Percentiles rank a stretch among this genome's conserved stretches.
These are phyloP conservation scores for Aeschynomene evenia DNA, from an alignment of 306 rosid genomes.

Conservation along the genomic window DNA sequence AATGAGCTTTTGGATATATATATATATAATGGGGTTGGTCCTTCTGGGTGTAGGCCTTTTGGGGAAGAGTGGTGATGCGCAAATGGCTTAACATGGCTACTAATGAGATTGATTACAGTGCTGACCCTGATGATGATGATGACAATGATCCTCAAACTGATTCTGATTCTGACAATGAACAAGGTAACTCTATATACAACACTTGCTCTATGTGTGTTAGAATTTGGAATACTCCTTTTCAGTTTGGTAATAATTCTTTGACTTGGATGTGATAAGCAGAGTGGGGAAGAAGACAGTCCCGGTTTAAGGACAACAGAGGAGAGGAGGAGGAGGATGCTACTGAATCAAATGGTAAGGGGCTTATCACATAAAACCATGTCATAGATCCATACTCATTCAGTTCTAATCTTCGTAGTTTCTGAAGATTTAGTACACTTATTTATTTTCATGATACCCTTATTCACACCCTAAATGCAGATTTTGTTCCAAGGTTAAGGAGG, in stretches of 20 bases:
- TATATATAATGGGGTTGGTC: slow-evolving; percentile 33
- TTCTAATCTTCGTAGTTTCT: neutral
- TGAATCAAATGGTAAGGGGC: slow-evolving; percentile 35
- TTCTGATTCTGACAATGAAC: slow-evolving; percentile 55
- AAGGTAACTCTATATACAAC: slow-evolving; percentile 30
- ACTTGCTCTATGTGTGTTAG: neutral
- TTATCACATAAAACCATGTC: neutral
- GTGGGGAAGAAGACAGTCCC: slow-evolving; percentile 23
- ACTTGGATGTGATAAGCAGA: slow-evolving; percentile 34
- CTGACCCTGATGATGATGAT: slow-evolving; percentile 57
- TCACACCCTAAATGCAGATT: slow-evolving; percentile 37
- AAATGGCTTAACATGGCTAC: slow-evolving; percentile 77
- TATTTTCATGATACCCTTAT: neutral
- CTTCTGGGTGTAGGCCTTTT: slow-evolving; percentile 65
- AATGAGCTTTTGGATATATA: neutral
- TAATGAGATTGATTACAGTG: slow-evolving; percentile 60
- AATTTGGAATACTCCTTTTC: neutral
- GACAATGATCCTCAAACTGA: slow-evolving; percentile 38
- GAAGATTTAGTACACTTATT: neutral
- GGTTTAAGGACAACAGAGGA: slow-evolving; percentile 7
- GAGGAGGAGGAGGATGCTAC: slow-evolving; percentile 15
- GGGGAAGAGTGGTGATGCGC: slow-evolving; percentile 72
- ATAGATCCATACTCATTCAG: neutral
- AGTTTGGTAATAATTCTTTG: neutral
- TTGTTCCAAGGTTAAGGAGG: slow-evolving; percentile 71